Evolutionary conservation across 352 stramenopile genomes (phyloP), one percentile per base, ranked within the genome.

Genomic region (Globisporangium paroecandrum): DNA sequence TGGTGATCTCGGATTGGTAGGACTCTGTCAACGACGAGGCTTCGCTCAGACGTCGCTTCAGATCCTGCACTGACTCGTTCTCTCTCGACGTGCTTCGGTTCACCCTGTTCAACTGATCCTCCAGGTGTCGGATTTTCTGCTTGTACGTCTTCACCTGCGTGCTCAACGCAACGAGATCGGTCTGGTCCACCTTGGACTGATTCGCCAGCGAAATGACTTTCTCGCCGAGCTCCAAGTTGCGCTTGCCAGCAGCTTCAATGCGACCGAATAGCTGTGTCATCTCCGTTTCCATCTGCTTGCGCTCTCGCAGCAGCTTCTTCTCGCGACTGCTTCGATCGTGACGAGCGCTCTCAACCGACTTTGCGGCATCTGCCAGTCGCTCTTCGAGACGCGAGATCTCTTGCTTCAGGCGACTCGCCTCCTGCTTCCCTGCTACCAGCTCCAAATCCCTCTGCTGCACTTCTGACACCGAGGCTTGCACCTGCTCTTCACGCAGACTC

Each of bases 121-220:
- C 81, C 32, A 84, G 47, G 4, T 73, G 72, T 47, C 78, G 77
- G 7, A 84, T 71, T 43, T 85, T 83, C 1, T 81, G 69, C 66
- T 85, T 88, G 64, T 89, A 83, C n/a, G 75, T 74, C 41, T 88
- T 90, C n/a, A 91, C 71, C 62, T 89, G 82, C 24, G 79, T 77
- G 47, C 73, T 82, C 55, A 90, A 43, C 12, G 77, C 85, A 34
- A 93, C 70, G 24, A 87, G 65, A 53, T 91, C 79, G 0, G 77
- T 84, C 69, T 89, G 73, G 62, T 91, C 83, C 5, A 75, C 62
- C 62, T 90, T 90, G 18, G 81, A 69, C 58, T 90, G 77, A 51
- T 89, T 77, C 18, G 76, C 77, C 36, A 91, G 63, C 22, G 60
- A 38, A 13, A 89, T 76, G 20, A 93, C 73, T 43, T 91, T 90